A percentile compares a stretch with the other conserved stretches of the same genome.
Conservation (phyloP, 2,329 filamentous ascomycete species). For the Exophiala oligosperma region DNA sequence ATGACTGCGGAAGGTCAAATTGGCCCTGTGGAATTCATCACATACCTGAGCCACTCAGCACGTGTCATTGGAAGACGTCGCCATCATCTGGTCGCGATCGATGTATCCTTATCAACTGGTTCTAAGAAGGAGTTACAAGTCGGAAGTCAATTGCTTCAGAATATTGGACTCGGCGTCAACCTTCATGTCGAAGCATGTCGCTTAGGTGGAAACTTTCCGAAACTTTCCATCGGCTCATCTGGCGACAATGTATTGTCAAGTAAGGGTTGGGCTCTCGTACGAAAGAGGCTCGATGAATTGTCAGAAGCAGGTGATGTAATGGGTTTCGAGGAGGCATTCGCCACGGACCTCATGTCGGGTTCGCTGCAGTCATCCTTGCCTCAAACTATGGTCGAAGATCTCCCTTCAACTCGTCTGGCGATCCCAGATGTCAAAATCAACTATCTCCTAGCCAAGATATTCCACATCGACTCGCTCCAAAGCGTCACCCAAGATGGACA, state of each 20-base stretch:
- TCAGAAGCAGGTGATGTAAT: conserved; percentile 18
- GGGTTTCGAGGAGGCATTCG: conserved; percentile 22
- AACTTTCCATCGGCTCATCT: conserved; percentile 24
- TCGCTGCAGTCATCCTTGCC: neutral
- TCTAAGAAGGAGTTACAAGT: conserved; percentile 27
- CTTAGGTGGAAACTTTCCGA: neutral
- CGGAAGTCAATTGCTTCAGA: conserved; percentile 22
- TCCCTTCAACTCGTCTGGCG: conserved; percentile 5
- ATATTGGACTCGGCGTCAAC: conserved; percentile 19
- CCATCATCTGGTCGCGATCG: conserved; percentile 45
- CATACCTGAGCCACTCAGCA: conserved; percentile 46
- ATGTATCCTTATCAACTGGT: conserved; percentile 35
- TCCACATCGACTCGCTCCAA: conserved; percentile 12
- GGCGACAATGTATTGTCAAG: conserved; percentile 20
- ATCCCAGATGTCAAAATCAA: conserved; percentile 17
- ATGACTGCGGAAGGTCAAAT: conserved; percentile 22
- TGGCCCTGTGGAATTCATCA: conserved; percentile 39
- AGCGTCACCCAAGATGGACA: conserved; percentile 22
- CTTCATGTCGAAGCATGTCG: neutral
- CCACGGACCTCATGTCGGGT: conserved; percentile 7
- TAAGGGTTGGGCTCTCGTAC: conserved; percentile 13
- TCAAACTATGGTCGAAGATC: conserved; percentile 6
- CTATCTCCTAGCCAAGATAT: conserved; percentile 28
- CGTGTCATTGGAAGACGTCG: conserved; percentile 44
- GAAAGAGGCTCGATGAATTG: conserved; percentile 35